Percentiles rank a stretch among this genome's conserved stretches.
Evolutionary conservation across 257 asterid genomes (phyloP).

Genomic region (Solanum gandarillasii): DNA sequence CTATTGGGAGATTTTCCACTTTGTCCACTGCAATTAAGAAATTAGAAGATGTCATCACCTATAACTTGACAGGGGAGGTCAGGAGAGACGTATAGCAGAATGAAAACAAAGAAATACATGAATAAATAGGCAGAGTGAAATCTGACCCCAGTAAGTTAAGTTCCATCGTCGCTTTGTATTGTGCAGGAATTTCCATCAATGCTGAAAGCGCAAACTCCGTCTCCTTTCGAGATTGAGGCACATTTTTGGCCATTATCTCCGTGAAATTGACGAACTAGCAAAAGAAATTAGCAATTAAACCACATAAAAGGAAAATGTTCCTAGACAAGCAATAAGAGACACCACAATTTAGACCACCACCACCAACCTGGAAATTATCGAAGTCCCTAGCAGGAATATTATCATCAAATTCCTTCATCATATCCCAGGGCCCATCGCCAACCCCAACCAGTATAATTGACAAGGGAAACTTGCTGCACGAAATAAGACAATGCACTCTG

Average conservation of each 20-base stretch:
- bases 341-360: neutral
- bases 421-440: constrained; percentile 99
- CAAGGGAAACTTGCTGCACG: constrained; percentile 77
- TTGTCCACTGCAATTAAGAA: constrained; percentile 27
- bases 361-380: constrained; percentile 86
- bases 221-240: constrained; percentile 69
- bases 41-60: neutral
- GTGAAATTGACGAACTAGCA: constrained; percentile 91
- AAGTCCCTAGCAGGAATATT: constrained; percentile 90
- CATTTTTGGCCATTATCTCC: constrained; percentile 73
- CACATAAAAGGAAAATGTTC: neutral
- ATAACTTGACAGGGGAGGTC: neutral
- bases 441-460: constrained; percentile 93
- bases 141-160: constrained; percentile 67
- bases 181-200: constrained; percentile 89
- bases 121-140: neutral
- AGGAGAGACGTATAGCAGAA: neutral
- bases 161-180: constrained; percentile 92
- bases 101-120: neutral
- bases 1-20: constrained; percentile 45
- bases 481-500: neutral
- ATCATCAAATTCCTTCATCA: constrained; percentile 95
- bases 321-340: neutral
- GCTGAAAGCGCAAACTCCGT: constrained; percentile 93
- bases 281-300: neutral